phyloP scores from a whole-genome alignment of 1,139 yeast genomes.

The Pichia sp. region DNA sequence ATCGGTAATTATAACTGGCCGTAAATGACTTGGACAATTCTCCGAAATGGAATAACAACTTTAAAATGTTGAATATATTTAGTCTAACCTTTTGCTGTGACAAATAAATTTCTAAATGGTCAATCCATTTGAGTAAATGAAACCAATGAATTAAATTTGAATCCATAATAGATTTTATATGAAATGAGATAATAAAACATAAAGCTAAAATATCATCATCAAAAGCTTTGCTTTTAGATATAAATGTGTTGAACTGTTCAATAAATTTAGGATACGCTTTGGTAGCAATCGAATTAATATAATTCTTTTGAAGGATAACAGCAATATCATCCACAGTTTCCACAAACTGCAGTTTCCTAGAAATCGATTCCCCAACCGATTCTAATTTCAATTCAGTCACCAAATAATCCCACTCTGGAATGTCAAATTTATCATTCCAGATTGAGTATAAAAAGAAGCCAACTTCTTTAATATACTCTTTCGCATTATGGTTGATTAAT shows the following conservation, averaged over 20 bases:
- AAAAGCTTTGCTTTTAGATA: conserved; percentile 9
- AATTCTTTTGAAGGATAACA: conserved; percentile 19
- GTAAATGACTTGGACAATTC: background rate
- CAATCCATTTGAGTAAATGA: conserved; percentile 22
- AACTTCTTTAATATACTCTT: conserved; percentile 17
- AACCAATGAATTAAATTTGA: conserved; percentile 18
- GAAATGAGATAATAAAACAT: conserved; percentile 13
- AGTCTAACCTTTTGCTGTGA: background rate
- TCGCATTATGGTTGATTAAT: conserved; percentile 14
- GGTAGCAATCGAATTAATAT: conserved; percentile 16
- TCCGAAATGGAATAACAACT: background rate
- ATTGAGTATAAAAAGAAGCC: conserved; percentile 23
- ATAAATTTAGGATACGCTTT: conserved; percentile 6
- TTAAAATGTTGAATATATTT: background rate
- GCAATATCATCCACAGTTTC: conserved; percentile 20
- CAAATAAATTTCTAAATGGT: conserved; percentile 4
- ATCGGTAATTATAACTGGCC: background rate
- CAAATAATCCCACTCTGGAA: conserved; percentile 17
- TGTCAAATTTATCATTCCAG: conserved; percentile 13
- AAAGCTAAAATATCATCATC: conserved; percentile 14
- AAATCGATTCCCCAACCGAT: conserved; percentile 14
- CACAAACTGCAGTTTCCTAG: conserved; percentile 23
- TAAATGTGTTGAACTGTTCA: conserved; percentile 12
- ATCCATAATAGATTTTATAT: conserved; percentile 9
- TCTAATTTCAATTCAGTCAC: conserved; percentile 12